phyloP scores from a whole-genome alignment of 495 filamentous ascomycete genomes.

The Neurospora tetrasperma region DNA sequence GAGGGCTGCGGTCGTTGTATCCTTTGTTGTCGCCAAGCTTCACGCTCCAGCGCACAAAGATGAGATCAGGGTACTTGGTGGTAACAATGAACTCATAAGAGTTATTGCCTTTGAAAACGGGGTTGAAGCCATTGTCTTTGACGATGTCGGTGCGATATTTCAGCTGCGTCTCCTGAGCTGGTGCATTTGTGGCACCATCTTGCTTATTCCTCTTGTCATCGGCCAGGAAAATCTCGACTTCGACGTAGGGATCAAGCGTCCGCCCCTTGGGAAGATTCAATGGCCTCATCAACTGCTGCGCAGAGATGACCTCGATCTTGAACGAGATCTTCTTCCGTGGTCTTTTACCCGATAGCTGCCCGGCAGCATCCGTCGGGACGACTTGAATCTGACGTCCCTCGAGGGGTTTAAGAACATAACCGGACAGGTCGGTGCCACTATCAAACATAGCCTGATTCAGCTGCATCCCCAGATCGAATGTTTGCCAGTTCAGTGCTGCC shows the following conservation, averaged over 20 bases:
- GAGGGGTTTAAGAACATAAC: conserved; percentile 88
- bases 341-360: conserved; percentile 41
- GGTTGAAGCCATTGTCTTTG: conserved; percentile 84
- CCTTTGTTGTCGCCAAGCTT: conserved; percentile 67
- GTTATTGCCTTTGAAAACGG: conserved; percentile 51
- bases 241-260: conserved; percentile 82
- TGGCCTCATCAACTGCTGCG: conserved; percentile 85
- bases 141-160: conserved; percentile 69
- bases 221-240: conserved; percentile 87
- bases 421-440: conserved; percentile 74
- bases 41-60: conserved; percentile 91
- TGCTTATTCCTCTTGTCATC: conserved; percentile 66
- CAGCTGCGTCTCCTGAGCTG: conserved; percentile 50
- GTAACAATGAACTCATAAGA: conserved; percentile 65
- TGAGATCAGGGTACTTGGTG: conserved; percentile 83
- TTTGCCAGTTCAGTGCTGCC: conserved; percentile 97
- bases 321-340: conserved; percentile 73
- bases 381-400: conserved; percentile 57
- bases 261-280: conserved; percentile 56
- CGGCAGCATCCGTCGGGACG: conserved; percentile 34
- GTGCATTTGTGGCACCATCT: conserved; percentile 23
- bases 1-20: conserved; percentile 50
- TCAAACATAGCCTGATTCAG: conserved; percentile 97
- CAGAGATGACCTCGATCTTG: conserved; percentile 79
- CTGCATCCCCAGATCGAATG: conserved; percentile 88